Conservation (phyloP, 1,284 basidiomycete genomes). For the Irpex lacteus region DNA sequence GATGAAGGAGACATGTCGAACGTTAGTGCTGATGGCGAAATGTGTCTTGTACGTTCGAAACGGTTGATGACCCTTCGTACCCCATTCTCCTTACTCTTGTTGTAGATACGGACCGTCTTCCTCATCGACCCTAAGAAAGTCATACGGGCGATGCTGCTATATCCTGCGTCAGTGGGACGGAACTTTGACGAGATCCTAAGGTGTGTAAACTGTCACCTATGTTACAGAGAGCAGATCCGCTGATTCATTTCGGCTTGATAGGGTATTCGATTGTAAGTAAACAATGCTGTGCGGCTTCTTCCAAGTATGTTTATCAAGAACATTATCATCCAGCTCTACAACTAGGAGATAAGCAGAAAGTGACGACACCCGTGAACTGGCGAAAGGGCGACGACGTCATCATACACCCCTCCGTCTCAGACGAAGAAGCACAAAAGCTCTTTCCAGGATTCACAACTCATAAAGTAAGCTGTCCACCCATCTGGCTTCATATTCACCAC, state of each 20-base stretch:
- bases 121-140: constrained; percentile 90
- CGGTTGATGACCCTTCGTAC: background rate
- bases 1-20: constrained; percentile 94
- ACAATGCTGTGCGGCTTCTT: background rate
- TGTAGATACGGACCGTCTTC: constrained; percentile 93
- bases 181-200: constrained; percentile 89
- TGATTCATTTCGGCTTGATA: constrained; percentile 16
- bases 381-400: constrained; percentile 91
- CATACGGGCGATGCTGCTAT: constrained; percentile 87
- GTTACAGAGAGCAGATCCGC: background rate
- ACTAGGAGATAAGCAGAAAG: constrained; percentile 84
- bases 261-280: constrained; percentile 63
- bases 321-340: constrained; percentile 63
- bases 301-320: background rate
- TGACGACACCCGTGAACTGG: constrained; percentile 94
- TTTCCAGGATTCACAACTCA: constrained; percentile 77
- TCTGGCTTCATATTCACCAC: too few species aligned
- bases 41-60: constrained; percentile 65
- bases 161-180: constrained; percentile 84
- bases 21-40: constrained; percentile 86
- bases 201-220: constrained; percentile 33
- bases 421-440: constrained; percentile 85
- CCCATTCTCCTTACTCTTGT: constrained; percentile 22
- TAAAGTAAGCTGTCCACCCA: constrained; percentile 43
- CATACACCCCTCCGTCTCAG: constrained; percentile 81